Evolutionary conservation across 768 basidiomycete genomes (phyloP), one percentile per base, ranked within the genome.

Genomic region (Kwoniella botswanensis): DNA sequence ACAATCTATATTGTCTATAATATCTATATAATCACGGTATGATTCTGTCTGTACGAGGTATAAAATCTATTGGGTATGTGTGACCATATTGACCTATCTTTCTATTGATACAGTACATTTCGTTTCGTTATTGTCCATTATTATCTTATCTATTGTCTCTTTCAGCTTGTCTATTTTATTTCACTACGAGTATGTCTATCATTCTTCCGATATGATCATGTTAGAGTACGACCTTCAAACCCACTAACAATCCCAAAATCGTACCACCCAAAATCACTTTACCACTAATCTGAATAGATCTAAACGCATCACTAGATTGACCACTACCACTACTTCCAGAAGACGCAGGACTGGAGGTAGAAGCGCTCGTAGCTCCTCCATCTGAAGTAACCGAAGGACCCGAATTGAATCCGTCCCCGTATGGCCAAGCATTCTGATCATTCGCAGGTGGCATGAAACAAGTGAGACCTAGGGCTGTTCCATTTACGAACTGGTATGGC

Each of bases 381-480:
- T 24, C 54, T 18, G 54, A 55, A 24, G 54, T 55, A 12, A 35
- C 2, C 12, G 58, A 29, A 43, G 24, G 15, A 57, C 26, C 54
- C 2, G 65, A 56, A 29, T 67, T 67, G 44, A 67, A 67, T 1
- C 71, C 72, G 42, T 64, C 72, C 15, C 76, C 78, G 57, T 79
- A 79, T 17, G 78, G 78, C 76, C 76, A 79, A 5, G 60, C 70
- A 44, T 61, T 44, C 18, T 50, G n/a, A 21, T 55, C 58, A 4
- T 70, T 35, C 1, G 22, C 35, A 4, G 76, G 78, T 17, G 71
- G 76, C 15, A 71, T 29, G 50, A 79, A 76, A 43, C 80, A 82
- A 6, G 73, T 79, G 12, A 82, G 59, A 17, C 80, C 80, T 3
- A 68, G 35, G 3, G 74, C 78, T 1, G 71, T 75, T 3, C 79